Conservation (phyloP, 148 eudicot species). For the Camellia lanceoleosa region DNA sequence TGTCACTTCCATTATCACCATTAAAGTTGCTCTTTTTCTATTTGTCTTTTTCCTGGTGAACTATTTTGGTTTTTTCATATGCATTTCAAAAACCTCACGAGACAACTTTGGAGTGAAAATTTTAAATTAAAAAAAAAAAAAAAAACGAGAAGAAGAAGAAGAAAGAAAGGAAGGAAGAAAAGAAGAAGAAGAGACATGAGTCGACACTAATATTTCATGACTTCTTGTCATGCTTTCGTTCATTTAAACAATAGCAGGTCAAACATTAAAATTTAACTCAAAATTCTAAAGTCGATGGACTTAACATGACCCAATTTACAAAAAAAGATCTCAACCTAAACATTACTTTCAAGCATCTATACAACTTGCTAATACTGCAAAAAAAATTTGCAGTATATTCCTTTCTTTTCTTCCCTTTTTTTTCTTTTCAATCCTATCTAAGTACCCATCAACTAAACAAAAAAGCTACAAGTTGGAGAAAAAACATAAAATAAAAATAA, state of each 20-base stretch:
- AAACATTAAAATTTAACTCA: neutral
- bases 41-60: too few relatives aligned
- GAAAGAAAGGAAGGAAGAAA: too few relatives aligned
- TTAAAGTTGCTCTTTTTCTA: too few relatives aligned
- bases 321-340: neutral
- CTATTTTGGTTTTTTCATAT: too few relatives aligned
- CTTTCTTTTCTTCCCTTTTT: neutral
- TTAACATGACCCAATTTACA: constrained; percentile 14
- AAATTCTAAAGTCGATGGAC: constrained; percentile 8
- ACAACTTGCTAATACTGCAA: constrained; percentile 24
- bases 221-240: constrained; percentile 4
- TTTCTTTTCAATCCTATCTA: constrained; percentile 1
- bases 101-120: too few relatives aligned
- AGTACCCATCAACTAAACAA: constrained; percentile 5
- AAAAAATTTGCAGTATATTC: neutral
- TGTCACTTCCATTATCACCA: too few relatives aligned
- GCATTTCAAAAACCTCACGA: too few relatives aligned
- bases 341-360: constrained; percentile 14
- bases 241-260: constrained; percentile 1
- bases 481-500: neutral
- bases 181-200: too few relatives aligned
- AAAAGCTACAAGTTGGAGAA: neutral
- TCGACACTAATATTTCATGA: neutral
- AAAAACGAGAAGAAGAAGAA: too few relatives aligned
- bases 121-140: too few relatives aligned